Evolutionary conservation across 331 rosid genomes (phyloP), one percentile per base, ranked within the genome.

Genomic region (Rosa hybrid): DNA sequence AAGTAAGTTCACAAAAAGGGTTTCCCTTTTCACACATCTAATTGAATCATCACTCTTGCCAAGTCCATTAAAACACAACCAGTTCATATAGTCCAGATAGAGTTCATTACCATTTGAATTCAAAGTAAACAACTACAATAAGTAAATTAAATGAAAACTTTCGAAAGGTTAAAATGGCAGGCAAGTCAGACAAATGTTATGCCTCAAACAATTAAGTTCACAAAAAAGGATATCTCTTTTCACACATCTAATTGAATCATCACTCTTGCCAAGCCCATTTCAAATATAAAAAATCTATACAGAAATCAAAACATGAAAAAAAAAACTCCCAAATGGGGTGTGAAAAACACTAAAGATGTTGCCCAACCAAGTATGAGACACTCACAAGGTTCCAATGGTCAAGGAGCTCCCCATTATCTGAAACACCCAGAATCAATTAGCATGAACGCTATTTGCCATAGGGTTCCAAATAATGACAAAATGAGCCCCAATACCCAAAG

Each of bases 171-270:
- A 38, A 1, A 18, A 44, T 42, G 57, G 53, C 12, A 44, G 71
- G 56, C 77, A 71, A 56, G 34, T 76, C 86, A 85, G 88, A 82
- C 82, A 79, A 78, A 54, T 64, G 30, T 23, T 27, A 84, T 85
- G 86, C 86, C 88, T 82, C 82, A 85, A 88, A 49, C 18, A 45
- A n/a, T 69, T 85, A 57, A 74, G 88, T 88, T 86, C 88, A 86
- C 21, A 2, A 86, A 83, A 83, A 74, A 76, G 41, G 57, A 71
- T 20, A 18, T 78, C 82, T n/a, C 62, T 59, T 86, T 86, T 86
- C 89, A 88, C 86, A 64, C 91, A 86, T 90, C 93, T 92, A 92
- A 90, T 90, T 89, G 94, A 90, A 34, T 89, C 90, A 86, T 89
- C 91, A 89, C 77, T 17, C 95, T 81, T 83, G 87, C 86, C 64